These are phyloP conservation scores for Epichloe coenophiala DNA, from an alignment of 2,329 filamentous ascomycete genomes.

Conservation along the genomic window DNA sequence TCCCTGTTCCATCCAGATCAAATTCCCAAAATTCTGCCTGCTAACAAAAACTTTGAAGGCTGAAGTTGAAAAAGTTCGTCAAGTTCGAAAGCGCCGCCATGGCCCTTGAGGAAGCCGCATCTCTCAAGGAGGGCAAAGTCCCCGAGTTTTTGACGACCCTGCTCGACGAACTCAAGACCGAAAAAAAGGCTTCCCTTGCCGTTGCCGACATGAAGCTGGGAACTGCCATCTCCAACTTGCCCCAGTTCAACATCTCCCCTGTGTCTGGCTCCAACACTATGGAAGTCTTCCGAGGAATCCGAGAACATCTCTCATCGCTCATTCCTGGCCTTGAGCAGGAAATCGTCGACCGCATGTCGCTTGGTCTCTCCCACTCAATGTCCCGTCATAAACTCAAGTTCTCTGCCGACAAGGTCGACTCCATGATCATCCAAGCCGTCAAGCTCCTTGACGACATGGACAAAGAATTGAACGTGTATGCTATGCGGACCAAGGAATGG, in stretches of 20 bases:
- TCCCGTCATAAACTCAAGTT: conserved; percentile 98
- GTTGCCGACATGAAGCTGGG: conserved; percentile 90
- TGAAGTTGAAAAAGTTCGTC: conserved; percentile 93
- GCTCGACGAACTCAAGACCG: conserved; percentile 82
- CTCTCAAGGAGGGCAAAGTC: conserved; percentile 87
- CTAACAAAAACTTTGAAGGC: conserved; percentile 30
- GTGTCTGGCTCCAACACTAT: conserved; percentile 49
- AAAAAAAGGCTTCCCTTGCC: conserved; percentile 89
- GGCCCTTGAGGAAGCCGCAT: conserved; percentile 80
- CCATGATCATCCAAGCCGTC: conserved; percentile 98
- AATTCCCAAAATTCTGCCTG: background rate
- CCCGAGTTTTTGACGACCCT: conserved; percentile 73
- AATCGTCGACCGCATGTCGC: conserved; percentile 84
- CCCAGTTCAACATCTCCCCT: conserved; percentile 71
- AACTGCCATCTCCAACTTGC: conserved; percentile 83
- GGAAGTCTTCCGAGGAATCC: conserved; percentile 89
- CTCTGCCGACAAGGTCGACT: conserved; percentile 95
- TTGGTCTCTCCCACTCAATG: conserved; percentile 93
- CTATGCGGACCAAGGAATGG: conserved; percentile 99
- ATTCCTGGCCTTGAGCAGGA: conserved; percentile 77
- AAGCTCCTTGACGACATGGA: conserved; percentile 88
- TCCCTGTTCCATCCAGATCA: background rate
- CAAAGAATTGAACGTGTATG: conserved; percentile 97
- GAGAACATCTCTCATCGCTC: conserved; percentile 76
- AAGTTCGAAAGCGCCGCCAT: conserved; percentile 92